Conservation (phyloP, 2,329 filamentous ascomycete species). For the Diaporthe australafricana region DNA sequence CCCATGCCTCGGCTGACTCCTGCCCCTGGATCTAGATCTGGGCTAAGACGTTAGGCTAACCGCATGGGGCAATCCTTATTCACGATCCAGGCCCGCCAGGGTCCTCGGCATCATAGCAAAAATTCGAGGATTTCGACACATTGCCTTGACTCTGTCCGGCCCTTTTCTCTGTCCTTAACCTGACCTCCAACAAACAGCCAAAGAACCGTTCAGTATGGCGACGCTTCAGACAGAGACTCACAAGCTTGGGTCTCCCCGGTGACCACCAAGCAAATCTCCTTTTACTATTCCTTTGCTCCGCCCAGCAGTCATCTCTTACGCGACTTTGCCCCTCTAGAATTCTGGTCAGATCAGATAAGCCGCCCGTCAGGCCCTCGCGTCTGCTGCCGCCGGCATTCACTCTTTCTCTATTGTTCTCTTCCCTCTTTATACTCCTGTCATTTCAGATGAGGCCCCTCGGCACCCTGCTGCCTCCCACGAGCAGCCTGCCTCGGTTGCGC, state of each 20-base stretch:
- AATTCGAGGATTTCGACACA: slow-evolving; percentile 15
- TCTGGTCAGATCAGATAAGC: slow-evolving; percentile 1
- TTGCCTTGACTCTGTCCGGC: slow-evolving; percentile 1
- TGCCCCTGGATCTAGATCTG: background rate
- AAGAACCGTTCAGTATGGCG: background rate
- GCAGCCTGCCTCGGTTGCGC: slow-evolving; percentile 35
- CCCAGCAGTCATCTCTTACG: background rate
- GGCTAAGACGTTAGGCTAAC: background rate
- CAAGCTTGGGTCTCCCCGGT: background rate
- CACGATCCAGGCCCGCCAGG: slow-evolving; percentile 23
- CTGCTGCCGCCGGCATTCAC: background rate
- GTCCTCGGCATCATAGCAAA: slow-evolving; percentile 13
- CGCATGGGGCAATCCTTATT: slow-evolving; percentile 12
- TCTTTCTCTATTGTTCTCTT: background rate
- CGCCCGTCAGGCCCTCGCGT: background rate
- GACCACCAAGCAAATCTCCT: background rate
- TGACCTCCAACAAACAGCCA: background rate
- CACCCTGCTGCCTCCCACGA: slow-evolving; percentile 31
- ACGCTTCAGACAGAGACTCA: slow-evolving; percentile 7
- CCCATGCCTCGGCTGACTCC: background rate
- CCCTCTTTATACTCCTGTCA: background rate
- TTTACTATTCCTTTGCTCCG: background rate
- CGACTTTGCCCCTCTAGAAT: background rate
- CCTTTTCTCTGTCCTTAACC: background rate
- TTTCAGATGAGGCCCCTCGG: slow-evolving; percentile 29